Evolutionary conservation across 2,329 filamentous ascomycete species (phyloP).

Genomic region (Myriangium duriaei): DNA sequence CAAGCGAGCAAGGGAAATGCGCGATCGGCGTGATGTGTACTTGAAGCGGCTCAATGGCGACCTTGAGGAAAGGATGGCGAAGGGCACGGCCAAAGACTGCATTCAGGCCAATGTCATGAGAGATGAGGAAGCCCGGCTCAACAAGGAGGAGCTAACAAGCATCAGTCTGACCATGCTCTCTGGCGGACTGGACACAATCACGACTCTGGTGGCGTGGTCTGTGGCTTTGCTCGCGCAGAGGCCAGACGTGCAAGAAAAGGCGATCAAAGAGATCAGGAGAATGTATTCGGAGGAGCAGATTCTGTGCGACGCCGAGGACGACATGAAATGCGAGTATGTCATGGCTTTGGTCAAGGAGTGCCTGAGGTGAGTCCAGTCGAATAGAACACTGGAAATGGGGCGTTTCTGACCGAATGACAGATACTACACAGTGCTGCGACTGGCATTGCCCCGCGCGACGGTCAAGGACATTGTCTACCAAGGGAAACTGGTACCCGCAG

Average conservation of each 20-base stretch:
- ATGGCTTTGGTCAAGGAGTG: conserved; percentile 52
- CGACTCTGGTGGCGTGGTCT: conserved; percentile 53
- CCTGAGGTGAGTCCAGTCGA: conserved; percentile 30
- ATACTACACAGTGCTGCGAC: conserved; percentile 50
- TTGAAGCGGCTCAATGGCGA: conserved; percentile 44
- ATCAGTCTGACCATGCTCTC: conserved; percentile 59
- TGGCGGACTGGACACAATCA: conserved; percentile 54
- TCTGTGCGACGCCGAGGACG: conserved; percentile 48
- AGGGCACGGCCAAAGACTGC: conserved; percentile 49
- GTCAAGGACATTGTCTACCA: conserved; percentile 48
- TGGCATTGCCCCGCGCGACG: conserved; percentile 49
- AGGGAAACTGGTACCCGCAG: conserved; percentile 46
- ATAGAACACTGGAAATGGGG: not conserved
- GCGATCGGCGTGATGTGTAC: conserved; percentile 48
- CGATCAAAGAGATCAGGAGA: conserved; percentile 43
- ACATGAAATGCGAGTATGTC: conserved; percentile 51
- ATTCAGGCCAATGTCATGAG: conserved; percentile 56
- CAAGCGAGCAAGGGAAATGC: conserved; percentile 46
- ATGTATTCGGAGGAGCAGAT: conserved; percentile 41
- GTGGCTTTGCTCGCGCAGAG: conserved; percentile 47
- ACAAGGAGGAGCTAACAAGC: conserved; percentile 49
- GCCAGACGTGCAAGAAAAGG: conserved; percentile 50
- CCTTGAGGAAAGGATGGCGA: conserved; percentile 48
- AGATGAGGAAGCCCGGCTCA: conserved; percentile 50
- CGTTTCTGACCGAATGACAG: conserved; percentile 16